Conservation (phyloP, 768 basidiomycete species). For the Lactarius psammicola region DNA sequence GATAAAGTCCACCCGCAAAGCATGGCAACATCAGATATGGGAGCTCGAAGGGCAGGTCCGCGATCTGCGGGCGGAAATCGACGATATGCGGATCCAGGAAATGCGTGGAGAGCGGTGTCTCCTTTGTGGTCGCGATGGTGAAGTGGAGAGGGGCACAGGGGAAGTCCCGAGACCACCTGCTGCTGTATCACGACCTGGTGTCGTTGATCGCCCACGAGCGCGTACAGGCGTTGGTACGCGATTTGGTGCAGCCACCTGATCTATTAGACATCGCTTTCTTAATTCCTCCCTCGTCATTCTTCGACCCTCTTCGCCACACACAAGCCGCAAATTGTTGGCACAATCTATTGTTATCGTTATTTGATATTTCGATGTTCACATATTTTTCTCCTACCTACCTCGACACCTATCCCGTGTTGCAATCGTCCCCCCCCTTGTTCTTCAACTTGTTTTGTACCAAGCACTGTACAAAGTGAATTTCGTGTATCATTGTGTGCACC, state of each 20-base stretch:
- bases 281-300: slow-evolving; percentile 8
- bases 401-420: slow-evolving; percentile 4
- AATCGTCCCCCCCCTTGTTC: background rate
- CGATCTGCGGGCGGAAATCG: slow-evolving; percentile 67
- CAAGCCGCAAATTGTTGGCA: background rate
- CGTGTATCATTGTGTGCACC: slow-evolving; percentile 5
- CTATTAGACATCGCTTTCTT: slow-evolving; percentile 6
- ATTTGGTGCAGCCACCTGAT: slow-evolving; percentile 54
- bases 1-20: slow-evolving; percentile 52
- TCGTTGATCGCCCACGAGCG: slow-evolving; percentile 63
- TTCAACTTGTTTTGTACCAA: slow-evolving; percentile 23
- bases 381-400: background rate
- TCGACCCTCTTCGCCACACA: slow-evolving; percentile 1
- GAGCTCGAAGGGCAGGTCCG: slow-evolving; percentile 73
- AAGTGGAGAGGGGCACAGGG: background rate
- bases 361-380: slow-evolving; percentile 19
- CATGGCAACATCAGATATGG: slow-evolving; percentile 72
- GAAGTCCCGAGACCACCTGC: background rate
- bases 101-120: slow-evolving; percentile 49
- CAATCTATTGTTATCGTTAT: slow-evolving; percentile 25
- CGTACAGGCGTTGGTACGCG: slow-evolving; percentile 65
- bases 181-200: slow-evolving; percentile 31
- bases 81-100: slow-evolving; percentile 48
- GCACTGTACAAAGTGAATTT: background rate
- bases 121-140: slow-evolving; percentile 55